Percentiles rank a stretch among this genome's conserved stretches.
These are phyloP conservation scores for Graphiopsis chlorocephala DNA, from an alignment of 2,329 filamentous ascomycete genomes.

Conservation along the genomic window DNA sequence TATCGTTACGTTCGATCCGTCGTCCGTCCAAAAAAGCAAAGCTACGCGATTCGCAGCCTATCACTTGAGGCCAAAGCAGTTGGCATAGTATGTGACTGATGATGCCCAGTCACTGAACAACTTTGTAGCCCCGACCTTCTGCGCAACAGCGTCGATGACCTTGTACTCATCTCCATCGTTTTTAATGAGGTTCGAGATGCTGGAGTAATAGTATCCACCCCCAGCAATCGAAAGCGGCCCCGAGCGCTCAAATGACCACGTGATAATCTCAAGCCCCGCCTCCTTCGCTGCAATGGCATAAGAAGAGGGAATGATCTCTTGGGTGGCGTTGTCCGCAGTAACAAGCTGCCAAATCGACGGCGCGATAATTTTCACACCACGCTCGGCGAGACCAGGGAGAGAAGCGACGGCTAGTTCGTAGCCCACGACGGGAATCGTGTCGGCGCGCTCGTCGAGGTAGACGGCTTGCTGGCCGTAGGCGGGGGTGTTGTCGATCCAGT, in stretches of 20 bases:
- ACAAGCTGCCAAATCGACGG: conserved; percentile 64
- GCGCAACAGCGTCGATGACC: conserved; percentile 62
- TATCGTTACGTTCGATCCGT: neutral
- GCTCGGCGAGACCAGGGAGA: conserved; percentile 54
- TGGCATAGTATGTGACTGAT: conserved; percentile 68
- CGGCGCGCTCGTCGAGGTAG: conserved; percentile 62
- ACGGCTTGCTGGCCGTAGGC: conserved; percentile 61
- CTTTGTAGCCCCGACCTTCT: conserved; percentile 58
- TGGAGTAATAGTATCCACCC: conserved; percentile 55
- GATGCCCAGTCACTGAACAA: conserved; percentile 70
- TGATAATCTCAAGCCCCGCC: conserved; percentile 62
- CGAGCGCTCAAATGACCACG: conserved; percentile 68
- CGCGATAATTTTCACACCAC: conserved; percentile 61
- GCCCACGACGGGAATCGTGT: conserved; percentile 44
- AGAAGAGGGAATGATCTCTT: conserved; percentile 59
- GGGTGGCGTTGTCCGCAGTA: conserved; percentile 43
- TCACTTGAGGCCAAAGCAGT: conserved; percentile 56
- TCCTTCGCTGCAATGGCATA: conserved; percentile 62
- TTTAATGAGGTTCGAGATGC: conserved; percentile 53
- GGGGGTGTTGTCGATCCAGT: conserved; percentile 64
- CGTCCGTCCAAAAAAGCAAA: neutral
- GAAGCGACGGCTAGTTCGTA: conserved; percentile 56
- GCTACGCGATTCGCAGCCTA: neutral
- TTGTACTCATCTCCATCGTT: conserved; percentile 66
- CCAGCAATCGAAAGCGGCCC: conserved; percentile 53